Conservation (phyloP, 805 yeast genomes). For the Metschnikowia rubicola region DNA sequence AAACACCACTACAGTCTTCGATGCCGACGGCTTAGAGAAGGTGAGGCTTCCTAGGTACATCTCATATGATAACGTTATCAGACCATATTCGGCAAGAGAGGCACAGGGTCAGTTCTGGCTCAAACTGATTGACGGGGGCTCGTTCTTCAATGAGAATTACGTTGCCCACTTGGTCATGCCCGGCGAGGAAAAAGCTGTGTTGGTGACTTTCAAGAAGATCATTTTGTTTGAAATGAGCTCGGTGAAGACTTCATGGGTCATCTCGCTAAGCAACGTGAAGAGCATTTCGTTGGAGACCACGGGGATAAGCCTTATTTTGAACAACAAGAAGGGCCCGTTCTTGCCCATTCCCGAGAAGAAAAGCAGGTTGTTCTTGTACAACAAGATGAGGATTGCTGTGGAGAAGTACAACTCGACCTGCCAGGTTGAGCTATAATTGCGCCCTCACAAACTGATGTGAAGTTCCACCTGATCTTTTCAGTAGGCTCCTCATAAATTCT, state of each 20-base stretch:
- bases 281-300: conserved; percentile 73
- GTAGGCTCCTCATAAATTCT: conserved; percentile 41
- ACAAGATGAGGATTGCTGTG: conserved; percentile 75
- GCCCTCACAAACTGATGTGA: conserved; percentile 2
- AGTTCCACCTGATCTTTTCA: conserved; percentile 45
- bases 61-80: conserved; percentile 65
- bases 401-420: conserved; percentile 70
- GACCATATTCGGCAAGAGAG: conserved; percentile 73
- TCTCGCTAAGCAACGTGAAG: conserved; percentile 59
- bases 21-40: conserved; percentile 69
- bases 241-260: conserved; percentile 67
- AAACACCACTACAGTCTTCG: conserved; percentile 88
- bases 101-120: conserved; percentile 95
- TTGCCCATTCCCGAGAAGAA: conserved; percentile 72
- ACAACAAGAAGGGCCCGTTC: conserved; percentile 48
- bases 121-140: conserved; percentile 78
- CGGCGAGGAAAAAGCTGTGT: conserved; percentile 72
- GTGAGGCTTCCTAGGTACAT: conserved; percentile 81
- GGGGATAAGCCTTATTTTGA: conserved; percentile 68
- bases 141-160: conserved; percentile 66
- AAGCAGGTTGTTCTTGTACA: conserved; percentile 64
- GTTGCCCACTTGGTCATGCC: conserved; percentile 82
- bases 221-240: conserved; percentile 62
- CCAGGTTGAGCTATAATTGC: conserved; percentile 37
- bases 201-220: conserved; percentile 71